Base-by-base conservation (phyloP, 2,329 filamentous ascomycete genomes). In the Ascochyta viciae-villosae region DNA sequence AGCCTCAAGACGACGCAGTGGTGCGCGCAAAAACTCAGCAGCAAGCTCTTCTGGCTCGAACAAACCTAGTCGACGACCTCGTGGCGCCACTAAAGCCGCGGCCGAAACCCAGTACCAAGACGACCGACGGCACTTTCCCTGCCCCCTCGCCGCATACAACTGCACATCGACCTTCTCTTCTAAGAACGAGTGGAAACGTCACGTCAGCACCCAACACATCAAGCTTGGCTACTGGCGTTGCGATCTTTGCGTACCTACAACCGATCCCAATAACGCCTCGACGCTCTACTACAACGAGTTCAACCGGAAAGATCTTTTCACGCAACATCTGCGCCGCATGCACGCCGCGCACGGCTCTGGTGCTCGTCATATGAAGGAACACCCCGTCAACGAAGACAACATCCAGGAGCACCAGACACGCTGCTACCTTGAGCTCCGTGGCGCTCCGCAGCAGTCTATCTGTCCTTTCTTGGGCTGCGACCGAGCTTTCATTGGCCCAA, bases 181-280 rank as follows among this genome's bases (percentile, higher is more conserved):
- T 64, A 96, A 96, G 78, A 96, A 96, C 72, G 93, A 97, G 74
- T 97, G 94, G 94, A 97, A 97, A 75, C 87, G 94, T 0, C 94
- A 98, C 71, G 86, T 94, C 66, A 79, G 82, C 29, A 90, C 89
- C 0, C 90, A 96, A 70, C 94, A 98, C 70, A 80, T 96, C 22
- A 85, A 88, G 50, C 80, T 91, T 3, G 79, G 84, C 40, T 90
- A 87, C 76, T 97, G 88, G 85, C 81, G 89, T 54, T 98, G 93
- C 77, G 83, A 87, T 62, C 80, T 89, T 29, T 89, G 85, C 58
- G 69, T 75, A 7, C 73, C 55, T n/a, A 71, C 62, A n/a, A 64
- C 71, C 16, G 73, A 74, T 34, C 63, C 72, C 12, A 60, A 65
- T 37, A 69, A 76, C 50, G 57, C 66, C 16, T 37, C 63, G 15